Evolutionary conservation across 768 basidiomycete genomes (phyloP).

Genomic region (Termitomyces sp.): DNA sequence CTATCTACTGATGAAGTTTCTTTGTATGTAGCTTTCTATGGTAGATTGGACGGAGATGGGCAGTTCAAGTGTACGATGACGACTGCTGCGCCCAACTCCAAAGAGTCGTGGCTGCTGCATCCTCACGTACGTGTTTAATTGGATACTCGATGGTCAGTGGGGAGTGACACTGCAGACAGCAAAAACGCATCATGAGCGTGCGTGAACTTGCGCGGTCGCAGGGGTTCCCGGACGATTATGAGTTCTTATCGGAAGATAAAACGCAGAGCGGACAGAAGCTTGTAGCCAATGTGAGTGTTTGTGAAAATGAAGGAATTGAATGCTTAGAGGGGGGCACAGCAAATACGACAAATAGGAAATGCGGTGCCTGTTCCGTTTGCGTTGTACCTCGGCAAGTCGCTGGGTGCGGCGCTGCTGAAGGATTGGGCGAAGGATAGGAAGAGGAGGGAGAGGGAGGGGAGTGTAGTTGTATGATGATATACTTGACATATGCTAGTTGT

Average conservation of each 20-base stretch:
- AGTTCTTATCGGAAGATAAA: constrained; percentile 46
- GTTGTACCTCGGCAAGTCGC: constrained; percentile 49
- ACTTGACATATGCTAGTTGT: constrained; percentile 3
- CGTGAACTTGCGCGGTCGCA: constrained; percentile 70
- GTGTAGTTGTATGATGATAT: constrained; percentile 36
- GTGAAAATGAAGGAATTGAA: neutral
- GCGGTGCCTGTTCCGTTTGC: constrained; percentile 73
- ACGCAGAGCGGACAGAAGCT: constrained; percentile 22
- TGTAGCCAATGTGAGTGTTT: constrained; percentile 46
- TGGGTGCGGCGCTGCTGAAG: constrained; percentile 39
- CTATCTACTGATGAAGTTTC: too few species aligned
- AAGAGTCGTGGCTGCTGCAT: constrained; percentile 40
- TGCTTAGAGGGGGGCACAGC: constrained; percentile 33
- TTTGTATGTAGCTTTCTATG: constrained; percentile 41
- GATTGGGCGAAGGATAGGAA: constrained; percentile 42
- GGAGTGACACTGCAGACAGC: constrained; percentile 33
- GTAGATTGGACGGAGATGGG: constrained; percentile 45
- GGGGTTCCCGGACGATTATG: constrained; percentile 70
- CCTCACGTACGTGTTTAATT: constrained; percentile 25
- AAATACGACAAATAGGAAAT: constrained; percentile 75
- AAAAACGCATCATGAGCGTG: constrained; percentile 66
- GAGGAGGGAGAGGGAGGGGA: constrained; percentile 35
- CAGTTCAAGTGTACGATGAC: constrained; percentile 68
- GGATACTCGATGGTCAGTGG: neutral
- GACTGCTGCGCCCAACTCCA: constrained; percentile 41